These are phyloP conservation scores for Phalaenopsis aphrodite DNA, from an alignment of 106 monocot species.

Conservation along the genomic window DNA sequence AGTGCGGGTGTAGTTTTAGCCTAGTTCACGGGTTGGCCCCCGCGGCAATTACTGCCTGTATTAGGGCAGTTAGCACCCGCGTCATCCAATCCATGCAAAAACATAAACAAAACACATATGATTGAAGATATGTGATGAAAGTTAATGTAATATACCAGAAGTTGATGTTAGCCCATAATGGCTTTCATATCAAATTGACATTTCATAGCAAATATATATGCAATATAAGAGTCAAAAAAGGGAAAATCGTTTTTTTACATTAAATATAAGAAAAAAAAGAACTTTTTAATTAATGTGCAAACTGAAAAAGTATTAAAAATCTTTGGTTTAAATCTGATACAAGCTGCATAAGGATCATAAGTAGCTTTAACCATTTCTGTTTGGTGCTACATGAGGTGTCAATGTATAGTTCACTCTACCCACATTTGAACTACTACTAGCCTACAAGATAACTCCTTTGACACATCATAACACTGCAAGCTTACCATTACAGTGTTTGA, in stretches of 20 bases:
- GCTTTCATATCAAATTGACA: not conserved
- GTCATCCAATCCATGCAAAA: not conserved
- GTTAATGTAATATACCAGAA: not conserved
- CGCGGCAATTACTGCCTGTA: too few relatives aligned
- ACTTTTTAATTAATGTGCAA: not conserved
- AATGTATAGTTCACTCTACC: not conserved
- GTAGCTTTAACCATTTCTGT: not conserved
- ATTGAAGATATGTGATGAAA: not conserved
- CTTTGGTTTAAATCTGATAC: not conserved
- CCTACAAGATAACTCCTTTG: not conserved
- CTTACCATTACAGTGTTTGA: not conserved
- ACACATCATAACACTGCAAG: not conserved
- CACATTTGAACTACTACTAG: not conserved
- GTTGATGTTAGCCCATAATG: not conserved
- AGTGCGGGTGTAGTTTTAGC: too few relatives aligned
- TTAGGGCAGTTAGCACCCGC: too few relatives aligned
- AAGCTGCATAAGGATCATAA: not conserved
- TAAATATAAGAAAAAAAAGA: not conserved
- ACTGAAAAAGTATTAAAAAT: not conserved
- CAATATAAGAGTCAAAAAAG: not conserved
- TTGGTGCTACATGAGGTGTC: not conserved
- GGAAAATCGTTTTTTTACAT: not conserved
- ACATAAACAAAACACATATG: not conserved
- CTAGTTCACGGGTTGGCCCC: too few relatives aligned
- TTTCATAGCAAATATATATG: not conserved